Conservation (phyloP, 1,139 yeast species). For the Geotrichum reessii region DNA sequence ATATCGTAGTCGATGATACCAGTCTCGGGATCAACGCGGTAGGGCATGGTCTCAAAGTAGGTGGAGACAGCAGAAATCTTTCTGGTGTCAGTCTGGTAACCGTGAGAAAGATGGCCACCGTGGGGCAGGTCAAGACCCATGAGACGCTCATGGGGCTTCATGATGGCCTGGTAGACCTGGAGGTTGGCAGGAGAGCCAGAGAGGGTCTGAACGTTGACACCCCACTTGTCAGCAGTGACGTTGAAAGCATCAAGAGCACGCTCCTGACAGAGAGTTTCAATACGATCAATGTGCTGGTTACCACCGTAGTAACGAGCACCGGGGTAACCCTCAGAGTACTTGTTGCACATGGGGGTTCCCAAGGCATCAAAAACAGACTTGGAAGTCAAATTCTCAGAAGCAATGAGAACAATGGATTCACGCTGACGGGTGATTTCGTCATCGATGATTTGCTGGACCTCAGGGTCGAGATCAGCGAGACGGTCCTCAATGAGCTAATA, state of each 20-base stretch:
- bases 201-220: slow-evolving; percentile 90
- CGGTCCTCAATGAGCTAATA: slow-evolving; percentile 31
- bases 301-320: slow-evolving; percentile 98
- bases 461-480: slow-evolving; percentile 64
- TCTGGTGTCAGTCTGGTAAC: slow-evolving; percentile 83
- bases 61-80: slow-evolving; percentile 89
- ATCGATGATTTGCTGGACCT: slow-evolving; percentile 67
- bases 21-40: slow-evolving; percentile 75
- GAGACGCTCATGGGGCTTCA: slow-evolving; percentile 85
- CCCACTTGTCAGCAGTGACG: slow-evolving; percentile 78
- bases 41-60: slow-evolving; percentile 96
- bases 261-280: slow-evolving; percentile 82
- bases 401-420: slow-evolving; percentile 84
- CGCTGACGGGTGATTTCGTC: slow-evolving; percentile 79
- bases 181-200: slow-evolving; percentile 96
- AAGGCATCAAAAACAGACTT: slow-evolving; percentile 89
- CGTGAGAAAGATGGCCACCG: slow-evolving; percentile 96
- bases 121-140: slow-evolving; percentile 97
- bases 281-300: slow-evolving; percentile 86
- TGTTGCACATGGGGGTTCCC: slow-evolving; percentile 96
- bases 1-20: slow-evolving; percentile 90
- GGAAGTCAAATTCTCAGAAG: slow-evolving; percentile 93
- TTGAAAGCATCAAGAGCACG: slow-evolving; percentile 85
- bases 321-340: slow-evolving; percentile 98
- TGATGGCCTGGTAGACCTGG: slow-evolving; percentile 85